These are phyloP conservation scores for Crotalaria pallida DNA, from an alignment of 306 rosid species.

Conservation along the genomic window DNA sequence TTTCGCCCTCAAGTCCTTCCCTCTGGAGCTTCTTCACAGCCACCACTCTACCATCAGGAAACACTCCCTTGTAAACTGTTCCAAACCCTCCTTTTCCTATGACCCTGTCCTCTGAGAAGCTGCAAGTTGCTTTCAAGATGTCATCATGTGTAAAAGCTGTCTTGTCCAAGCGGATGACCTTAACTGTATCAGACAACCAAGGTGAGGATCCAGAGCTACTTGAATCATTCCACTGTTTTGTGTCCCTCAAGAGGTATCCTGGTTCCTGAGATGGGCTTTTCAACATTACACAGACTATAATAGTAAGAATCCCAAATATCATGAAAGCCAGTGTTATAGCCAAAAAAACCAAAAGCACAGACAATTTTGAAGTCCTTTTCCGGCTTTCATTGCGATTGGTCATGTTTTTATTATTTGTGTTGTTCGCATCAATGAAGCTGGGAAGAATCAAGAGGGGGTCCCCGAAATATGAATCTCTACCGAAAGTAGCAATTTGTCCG, in stretches of 20 bases:
- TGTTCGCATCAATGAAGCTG: conserved; percentile 26
- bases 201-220: conserved; percentile 55
- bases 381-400: not conserved
- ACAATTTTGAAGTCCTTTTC: conserved; percentile 23
- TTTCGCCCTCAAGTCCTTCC: conserved; percentile 84
- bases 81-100: conserved; percentile 95
- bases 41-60: conserved; percentile 69
- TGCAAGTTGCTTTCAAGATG: conserved; percentile 69
- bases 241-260: conserved; percentile 36
- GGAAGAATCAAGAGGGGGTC: conserved; percentile 63
- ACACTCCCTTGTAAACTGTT: conserved; percentile 73
- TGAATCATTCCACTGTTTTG: conserved; percentile 46
- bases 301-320: conserved; percentile 41
- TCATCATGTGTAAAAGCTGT: conserved; percentile 76
- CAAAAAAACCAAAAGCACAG: conserved; percentile 32
- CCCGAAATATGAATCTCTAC: conserved; percentile 57
- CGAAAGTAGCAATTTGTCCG: conserved; percentile 79
- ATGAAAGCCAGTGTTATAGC: conserved; percentile 44
- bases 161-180: conserved; percentile 76
- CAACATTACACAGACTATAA: conserved; percentile 37
- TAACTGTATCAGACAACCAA: conserved; percentile 59
- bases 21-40: conserved; percentile 89
- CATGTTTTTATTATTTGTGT: not conserved
- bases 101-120: conserved; percentile 72
- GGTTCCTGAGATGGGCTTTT: conserved; percentile 44